phyloP scores from a whole-genome alignment of 768 basidiomycete genomes.

The Hericium erinaceus region DNA sequence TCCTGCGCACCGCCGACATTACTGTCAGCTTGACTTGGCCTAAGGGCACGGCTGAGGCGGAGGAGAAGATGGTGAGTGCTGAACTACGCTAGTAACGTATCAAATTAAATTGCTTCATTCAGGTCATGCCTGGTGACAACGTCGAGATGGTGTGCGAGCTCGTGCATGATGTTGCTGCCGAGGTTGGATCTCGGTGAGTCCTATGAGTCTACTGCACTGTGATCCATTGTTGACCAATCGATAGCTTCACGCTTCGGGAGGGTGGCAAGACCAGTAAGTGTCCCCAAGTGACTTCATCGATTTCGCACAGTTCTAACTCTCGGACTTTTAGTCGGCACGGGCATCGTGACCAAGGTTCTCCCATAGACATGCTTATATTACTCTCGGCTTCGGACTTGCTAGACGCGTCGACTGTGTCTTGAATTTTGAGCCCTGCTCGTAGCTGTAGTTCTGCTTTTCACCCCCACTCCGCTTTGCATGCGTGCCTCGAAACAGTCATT shows the following conservation, averaged over 20 bases:
- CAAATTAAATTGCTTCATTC: conserved; percentile 3
- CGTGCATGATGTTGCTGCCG: conserved; percentile 79
- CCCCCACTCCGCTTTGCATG: background rate
- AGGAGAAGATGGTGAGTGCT: conserved; percentile 72
- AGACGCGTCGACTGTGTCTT: background rate
- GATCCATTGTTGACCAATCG: conserved; percentile 3
- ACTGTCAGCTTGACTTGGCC: conserved; percentile 83
- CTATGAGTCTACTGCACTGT: background rate
- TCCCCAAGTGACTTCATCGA: conserved; percentile 4
- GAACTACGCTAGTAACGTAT: background rate
- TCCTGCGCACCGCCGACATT: conserved; percentile 91
- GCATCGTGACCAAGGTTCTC: conserved; percentile 83
- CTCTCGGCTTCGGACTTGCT: background rate
- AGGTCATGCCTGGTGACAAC: conserved; percentile 98
- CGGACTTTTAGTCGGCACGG: conserved; percentile 68
- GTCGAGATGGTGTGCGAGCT: conserved; percentile 86
- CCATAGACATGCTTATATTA: conserved; percentile 24
- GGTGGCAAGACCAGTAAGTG: conserved; percentile 83
- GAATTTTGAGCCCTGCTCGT: background rate
- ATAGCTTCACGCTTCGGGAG: conserved; percentile 83
- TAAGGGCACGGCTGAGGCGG: conserved; percentile 67
- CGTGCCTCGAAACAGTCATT: background rate
- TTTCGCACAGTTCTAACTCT: conserved; percentile 2
- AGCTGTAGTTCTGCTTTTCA: background rate
- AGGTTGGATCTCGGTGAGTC: conserved; percentile 68